Evolutionary conservation across 2,329 filamentous ascomycete genomes (phyloP), one percentile per base, ranked within the genome.

Genomic region (Fusarium bulbicola): DNA sequence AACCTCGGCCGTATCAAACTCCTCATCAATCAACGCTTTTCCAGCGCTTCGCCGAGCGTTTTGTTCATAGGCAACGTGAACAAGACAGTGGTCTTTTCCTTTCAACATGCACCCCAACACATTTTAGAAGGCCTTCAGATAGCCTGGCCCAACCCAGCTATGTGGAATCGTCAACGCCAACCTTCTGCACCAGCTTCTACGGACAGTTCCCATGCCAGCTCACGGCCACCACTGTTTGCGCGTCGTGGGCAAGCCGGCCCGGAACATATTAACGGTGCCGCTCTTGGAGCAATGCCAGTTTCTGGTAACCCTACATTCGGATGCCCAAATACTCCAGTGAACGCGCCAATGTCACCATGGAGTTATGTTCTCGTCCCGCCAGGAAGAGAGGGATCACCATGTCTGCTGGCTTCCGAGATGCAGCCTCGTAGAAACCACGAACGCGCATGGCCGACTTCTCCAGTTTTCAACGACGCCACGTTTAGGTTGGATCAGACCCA

Each of bases 41-140:
- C 87, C 15, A 84, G 90, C 42, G 85, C 88, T 66, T 88, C 84
- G 5, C 63, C 82, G 2, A 82, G 84, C 5, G 26, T 47, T 5
- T 81, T 84, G 46, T 88, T 89, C 1, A 89, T 93, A 72, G 90
- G 93, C 75, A 85, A 90, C 45, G 84, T 93, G 70, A 92, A 92
- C 78, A 93, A 95, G 76, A 82, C 94, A 49, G 88, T 95, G 30
- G 88, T 89, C 20, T 96, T 97, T 81, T 92, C 94, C 2, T 97
- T 97, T 76, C 93, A 96, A 78, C 93, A 96, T 84, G 94, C 93
- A 39, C 94, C 94, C 2, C 82, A 93, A 61, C 94, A 92, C 46
- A 85, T 95, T 30, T 86, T 97, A 36, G 92, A 96, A 80, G 86
- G 84, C 68, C 91, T 90, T 6, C 88, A 88, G 7, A 94, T 97